Conservation (phyloP, 257 asterid genomes). For the Oldenlandia corymbosa region DNA sequence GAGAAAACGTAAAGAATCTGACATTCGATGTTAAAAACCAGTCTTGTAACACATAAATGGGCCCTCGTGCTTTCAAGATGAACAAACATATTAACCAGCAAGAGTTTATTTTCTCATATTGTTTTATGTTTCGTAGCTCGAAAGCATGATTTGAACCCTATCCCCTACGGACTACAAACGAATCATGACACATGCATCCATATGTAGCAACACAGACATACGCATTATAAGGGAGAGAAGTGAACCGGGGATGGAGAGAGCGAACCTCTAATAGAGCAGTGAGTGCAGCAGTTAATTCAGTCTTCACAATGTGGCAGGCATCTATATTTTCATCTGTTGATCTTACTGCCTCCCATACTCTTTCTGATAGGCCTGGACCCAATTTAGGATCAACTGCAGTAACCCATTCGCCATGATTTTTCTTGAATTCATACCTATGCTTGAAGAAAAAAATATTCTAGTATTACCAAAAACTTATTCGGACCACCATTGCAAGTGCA, state of each 20-base stretch:
- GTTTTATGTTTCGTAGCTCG: neutral
- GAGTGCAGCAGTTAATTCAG: slow-evolving; percentile 65
- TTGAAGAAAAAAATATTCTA: slow-evolving; percentile 7
- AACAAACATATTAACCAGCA: neutral
- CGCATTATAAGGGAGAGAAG: neutral
- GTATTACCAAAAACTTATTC: neutral
- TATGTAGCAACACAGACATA: neutral
- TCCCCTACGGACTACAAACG: neutral
- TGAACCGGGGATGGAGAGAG: neutral
- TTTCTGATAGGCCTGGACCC: slow-evolving; percentile 81
- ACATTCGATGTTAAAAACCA: neutral
- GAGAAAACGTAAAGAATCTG: neutral
- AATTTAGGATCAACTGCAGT: slow-evolving; percentile 52
- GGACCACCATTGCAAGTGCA: neutral
- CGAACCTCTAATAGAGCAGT: slow-evolving; percentile 49
- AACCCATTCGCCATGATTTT: slow-evolving; percentile 86
- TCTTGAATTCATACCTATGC: slow-evolving; percentile 71
- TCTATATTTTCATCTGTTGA: slow-evolving; percentile 54
- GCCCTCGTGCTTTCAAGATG: neutral
- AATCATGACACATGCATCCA: neutral
- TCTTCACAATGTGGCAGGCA: slow-evolving; percentile 37
- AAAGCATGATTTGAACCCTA: neutral
- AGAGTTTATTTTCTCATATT: neutral
- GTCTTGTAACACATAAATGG: neutral
- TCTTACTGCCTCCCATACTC: slow-evolving; percentile 58